phyloP scores from a whole-genome alignment of 2,329 filamentous ascomycete species.

The Talaromyces sp. region DNA sequence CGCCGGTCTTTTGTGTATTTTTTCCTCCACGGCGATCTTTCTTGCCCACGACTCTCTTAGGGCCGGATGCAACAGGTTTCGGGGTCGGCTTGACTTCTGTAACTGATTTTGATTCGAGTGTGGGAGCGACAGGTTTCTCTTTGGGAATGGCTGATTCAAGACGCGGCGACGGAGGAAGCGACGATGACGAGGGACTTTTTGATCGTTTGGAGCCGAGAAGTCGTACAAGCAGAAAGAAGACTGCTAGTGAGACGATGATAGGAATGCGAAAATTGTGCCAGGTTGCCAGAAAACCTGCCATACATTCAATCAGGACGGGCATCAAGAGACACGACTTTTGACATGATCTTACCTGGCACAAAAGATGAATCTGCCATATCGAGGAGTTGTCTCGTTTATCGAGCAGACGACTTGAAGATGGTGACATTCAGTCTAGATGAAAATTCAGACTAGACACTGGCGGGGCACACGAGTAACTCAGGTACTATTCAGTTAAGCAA shows the following conservation, averaged over 20 bases:
- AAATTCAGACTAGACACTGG: not conserved
- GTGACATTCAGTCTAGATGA: not conserved
- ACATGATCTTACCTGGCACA: conserved; percentile 7
- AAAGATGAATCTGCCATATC: conserved; percentile 8
- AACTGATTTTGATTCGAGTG: conserved; percentile 3
- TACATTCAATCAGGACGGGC: not conserved
- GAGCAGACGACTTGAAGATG: not conserved
- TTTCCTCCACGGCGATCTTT: conserved; percentile 31
- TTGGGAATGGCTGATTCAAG: conserved; percentile 10
- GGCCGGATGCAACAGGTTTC: conserved; percentile 28
- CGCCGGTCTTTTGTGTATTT: conserved; percentile 24
- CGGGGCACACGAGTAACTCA: not conserved
- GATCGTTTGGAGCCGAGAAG: conserved; percentile 24
- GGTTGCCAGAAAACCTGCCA: conserved; percentile 38
- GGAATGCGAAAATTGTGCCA: conserved; percentile 52
- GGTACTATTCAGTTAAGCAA: not conserved
- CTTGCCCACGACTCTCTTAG: conserved; percentile 37
- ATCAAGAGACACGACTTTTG: not conserved
- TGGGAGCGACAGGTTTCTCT: not conserved
- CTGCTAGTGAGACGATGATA: conserved; percentile 42
- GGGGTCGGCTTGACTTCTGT: conserved; percentile 2
- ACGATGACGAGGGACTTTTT: conserved; percentile 32
- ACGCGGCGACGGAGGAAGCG: conserved; percentile 33
- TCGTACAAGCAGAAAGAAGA: conserved; percentile 30
- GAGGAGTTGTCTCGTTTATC: not conserved